Evolutionary conservation across 371 early-diverging fungal species (phyloP), one percentile per base, ranked within the genome.

Genomic region (Mucor plumbeus): DNA sequence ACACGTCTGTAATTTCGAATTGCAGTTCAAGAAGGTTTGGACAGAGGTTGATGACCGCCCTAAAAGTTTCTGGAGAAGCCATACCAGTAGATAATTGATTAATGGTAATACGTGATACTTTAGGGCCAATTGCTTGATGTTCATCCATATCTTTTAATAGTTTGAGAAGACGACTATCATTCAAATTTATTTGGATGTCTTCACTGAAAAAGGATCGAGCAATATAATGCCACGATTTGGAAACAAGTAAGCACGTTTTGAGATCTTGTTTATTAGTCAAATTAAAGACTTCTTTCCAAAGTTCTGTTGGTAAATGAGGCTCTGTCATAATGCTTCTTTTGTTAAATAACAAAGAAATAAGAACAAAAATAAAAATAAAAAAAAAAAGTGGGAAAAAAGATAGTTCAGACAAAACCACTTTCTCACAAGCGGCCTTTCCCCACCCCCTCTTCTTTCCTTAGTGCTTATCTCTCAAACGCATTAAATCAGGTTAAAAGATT

Each of bases 241-340:
- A 59, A 7, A 61, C 61, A 61, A 61, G 61, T 17, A 61, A 34
- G 17, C 61, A 61, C 14, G 44, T 47, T 33, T 61, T 61, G 34
- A 61, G 47, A 10, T 14, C 59, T 19, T 59, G 35, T 26, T 40
- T 39, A 17, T 40, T 10, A 6, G 7, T 17, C 3, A 21, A 38
- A 11, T 39, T 19, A 21, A 59, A 38, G 5, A 40, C 40, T 7
- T 56, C n/a, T 10, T 56, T 56, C 56, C 56, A 56, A 8, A 56
- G 34, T 3, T 56, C 56, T 15, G 56, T 34, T 7, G 56, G 56
- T 36, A 56, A 17, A 56, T 56, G 56, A 9, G 19, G 36, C n/a
- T 56, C 56, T 35, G 56, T n/a, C 56, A 56, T 56, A 7, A 10
- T 35, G 6, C 21, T n/a, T 26, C 26, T 26, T 26, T 26, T 26